These are phyloP conservation scores for Seiridium cupressi DNA, from an alignment of 2,329 filamentous ascomycete species.

Conservation along the genomic window DNA sequence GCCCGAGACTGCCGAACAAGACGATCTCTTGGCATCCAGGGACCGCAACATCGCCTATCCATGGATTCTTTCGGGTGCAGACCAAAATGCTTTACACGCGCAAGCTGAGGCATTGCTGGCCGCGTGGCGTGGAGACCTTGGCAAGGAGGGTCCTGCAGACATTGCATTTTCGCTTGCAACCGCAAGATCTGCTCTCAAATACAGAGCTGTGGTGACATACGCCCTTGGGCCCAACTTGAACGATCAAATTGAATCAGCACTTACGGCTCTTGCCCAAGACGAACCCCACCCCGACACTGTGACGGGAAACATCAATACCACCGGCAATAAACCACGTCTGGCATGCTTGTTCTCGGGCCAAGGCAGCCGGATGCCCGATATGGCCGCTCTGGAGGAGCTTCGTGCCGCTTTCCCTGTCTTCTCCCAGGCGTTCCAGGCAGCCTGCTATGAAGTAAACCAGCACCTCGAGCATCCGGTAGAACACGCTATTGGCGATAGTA, in stretches of 20 bases:
- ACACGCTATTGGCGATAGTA: constrained; percentile 10
- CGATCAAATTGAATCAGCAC: neutral
- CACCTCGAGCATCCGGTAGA: neutral
- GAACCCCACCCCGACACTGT: neutral
- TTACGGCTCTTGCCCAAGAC: neutral
- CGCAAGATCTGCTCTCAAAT: constrained; percentile 4
- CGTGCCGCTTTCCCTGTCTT: constrained; percentile 18
- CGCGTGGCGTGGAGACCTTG: neutral
- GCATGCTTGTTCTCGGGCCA: constrained; percentile 31
- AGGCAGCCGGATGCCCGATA: constrained; percentile 24
- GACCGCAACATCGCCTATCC: neutral
- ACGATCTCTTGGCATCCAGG: neutral
- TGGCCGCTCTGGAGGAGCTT: constrained; percentile 22
- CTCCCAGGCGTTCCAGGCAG: constrained; percentile 2
- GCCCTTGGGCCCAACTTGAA: neutral
- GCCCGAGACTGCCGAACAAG: neutral
- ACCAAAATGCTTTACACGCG: constrained; percentile 2
- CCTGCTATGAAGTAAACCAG: constrained; percentile 3
- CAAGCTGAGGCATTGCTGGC: neutral
- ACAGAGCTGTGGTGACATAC: neutral
- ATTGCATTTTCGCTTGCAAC: constrained; percentile 6
- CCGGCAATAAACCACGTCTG: constrained; percentile 12
- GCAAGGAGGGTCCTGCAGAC: neutral
- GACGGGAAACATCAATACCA: neutral
- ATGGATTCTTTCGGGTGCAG: constrained; percentile 2